Conservation (phyloP, 495 filamentous ascomycete genomes). For the Aspergillus diversus region DNA sequence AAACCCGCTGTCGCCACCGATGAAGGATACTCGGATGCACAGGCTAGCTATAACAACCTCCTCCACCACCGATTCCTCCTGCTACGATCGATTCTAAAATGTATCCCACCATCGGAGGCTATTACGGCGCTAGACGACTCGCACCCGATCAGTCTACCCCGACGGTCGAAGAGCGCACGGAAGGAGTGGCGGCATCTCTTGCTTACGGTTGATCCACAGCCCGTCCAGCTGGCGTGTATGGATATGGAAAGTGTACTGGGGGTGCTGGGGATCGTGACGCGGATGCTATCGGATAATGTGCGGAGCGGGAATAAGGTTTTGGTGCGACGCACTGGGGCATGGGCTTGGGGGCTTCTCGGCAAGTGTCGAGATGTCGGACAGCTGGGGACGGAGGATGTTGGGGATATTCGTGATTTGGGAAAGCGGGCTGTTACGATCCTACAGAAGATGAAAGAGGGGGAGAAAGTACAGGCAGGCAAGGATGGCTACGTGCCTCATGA, state of each 20-base stretch:
- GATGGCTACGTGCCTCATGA: slow-evolving; percentile 35
- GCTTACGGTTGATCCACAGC: slow-evolving; percentile 61
- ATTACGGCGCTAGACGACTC: slow-evolving; percentile 56
- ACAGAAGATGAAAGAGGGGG: slow-evolving; percentile 48
- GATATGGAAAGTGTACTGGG: slow-evolving; percentile 61
- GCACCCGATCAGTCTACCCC: slow-evolving; percentile 59
- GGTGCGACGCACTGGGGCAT: slow-evolving; percentile 53
- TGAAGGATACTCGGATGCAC: slow-evolving; percentile 46
- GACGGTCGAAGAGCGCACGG: slow-evolving; percentile 42
- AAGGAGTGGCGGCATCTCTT: slow-evolving; percentile 56
- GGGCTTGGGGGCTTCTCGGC: slow-evolving; percentile 55
- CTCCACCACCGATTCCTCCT: slow-evolving; percentile 62
- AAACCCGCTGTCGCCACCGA: slow-evolving; percentile 5
- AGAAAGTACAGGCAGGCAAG: slow-evolving; percentile 27
- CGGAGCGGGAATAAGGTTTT: slow-evolving; percentile 45
- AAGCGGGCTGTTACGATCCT: slow-evolving; percentile 50
- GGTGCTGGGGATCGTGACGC: slow-evolving; percentile 47
- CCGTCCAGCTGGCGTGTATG: slow-evolving; percentile 71
- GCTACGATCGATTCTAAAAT: slow-evolving; percentile 61
- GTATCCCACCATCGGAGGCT: slow-evolving; percentile 52
- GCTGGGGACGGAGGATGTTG: slow-evolving; percentile 55
- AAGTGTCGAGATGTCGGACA: slow-evolving; percentile 53
- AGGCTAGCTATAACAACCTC: slow-evolving; percentile 63
- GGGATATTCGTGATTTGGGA: slow-evolving; percentile 50
- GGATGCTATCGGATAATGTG: slow-evolving; percentile 47